phyloP scores from a whole-genome alignment of 1,284 basidiomycete species.

The Ustilago hordei region DNA sequence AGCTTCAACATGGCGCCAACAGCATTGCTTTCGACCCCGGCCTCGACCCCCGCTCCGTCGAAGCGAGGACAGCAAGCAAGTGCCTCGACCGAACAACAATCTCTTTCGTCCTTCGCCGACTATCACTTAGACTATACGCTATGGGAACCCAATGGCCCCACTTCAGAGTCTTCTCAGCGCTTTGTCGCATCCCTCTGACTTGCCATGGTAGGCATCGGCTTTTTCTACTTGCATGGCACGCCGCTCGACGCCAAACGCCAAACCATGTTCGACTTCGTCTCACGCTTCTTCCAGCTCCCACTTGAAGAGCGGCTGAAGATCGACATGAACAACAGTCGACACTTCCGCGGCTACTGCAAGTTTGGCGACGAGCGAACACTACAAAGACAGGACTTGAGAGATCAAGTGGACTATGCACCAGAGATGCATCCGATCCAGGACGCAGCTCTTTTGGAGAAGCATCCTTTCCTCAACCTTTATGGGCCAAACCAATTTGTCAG shows the following conservation, averaged over 20 bases:
- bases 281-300: constrained; percentile 49
- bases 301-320: constrained; percentile 36
- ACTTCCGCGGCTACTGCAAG: constrained; percentile 60
- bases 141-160: constrained; percentile 24
- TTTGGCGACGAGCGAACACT: constrained; percentile 58
- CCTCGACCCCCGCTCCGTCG: background rate
- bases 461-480: constrained; percentile 50
- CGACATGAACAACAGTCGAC: constrained; percentile 47
- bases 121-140: constrained; percentile 45
- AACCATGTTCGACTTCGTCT: constrained; percentile 40
- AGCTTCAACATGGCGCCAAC: constrained; percentile 26
- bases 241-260: constrained; percentile 36
- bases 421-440: constrained; percentile 21
- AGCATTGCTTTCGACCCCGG: background rate
- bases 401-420: constrained; percentile 52
- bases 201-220: constrained; percentile 55
- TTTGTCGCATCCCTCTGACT: constrained; percentile 46
- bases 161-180: constrained; percentile 16
- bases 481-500: constrained; percentile 60
- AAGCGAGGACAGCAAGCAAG: background rate
- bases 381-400: constrained; percentile 48
- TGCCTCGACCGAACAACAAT: constrained; percentile 17
- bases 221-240: constrained; percentile 58
- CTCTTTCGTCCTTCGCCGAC: constrained; percentile 32
- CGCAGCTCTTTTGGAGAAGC: constrained; percentile 6